phyloP scores from a whole-genome alignment of 225 moss, liverwort and hornwort genomes.

The Pleurozium schreberi region DNA sequence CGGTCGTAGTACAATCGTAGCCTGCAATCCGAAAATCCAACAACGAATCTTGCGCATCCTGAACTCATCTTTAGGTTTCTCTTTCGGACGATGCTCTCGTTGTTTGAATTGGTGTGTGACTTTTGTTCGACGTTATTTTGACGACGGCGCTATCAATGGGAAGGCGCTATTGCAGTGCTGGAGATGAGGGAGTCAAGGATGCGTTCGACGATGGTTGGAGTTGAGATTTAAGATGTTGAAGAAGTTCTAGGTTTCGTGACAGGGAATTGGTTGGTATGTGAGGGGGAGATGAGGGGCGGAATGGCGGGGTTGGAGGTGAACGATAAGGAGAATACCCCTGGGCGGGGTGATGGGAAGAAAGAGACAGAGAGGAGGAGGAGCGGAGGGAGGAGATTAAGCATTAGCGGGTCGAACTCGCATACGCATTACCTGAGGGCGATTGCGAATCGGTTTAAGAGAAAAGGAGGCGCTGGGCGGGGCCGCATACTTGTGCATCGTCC shows the following conservation, averaged over 20 bases:
- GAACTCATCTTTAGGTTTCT: not conserved
- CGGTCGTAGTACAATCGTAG: not conserved
- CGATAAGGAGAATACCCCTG: conserved; percentile 39
- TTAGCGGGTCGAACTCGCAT: conserved; percentile 14
- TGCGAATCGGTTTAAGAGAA: conserved; percentile 23
- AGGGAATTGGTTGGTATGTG: not conserved
- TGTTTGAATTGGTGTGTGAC: not conserved
- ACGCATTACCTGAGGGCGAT: conserved; percentile 21
- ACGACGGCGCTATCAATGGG: not conserved
- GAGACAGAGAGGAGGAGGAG: conserved; percentile 11
- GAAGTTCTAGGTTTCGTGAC: not conserved
- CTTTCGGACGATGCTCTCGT: not conserved
- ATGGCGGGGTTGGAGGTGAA: conserved; percentile 8
- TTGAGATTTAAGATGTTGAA: not conserved
- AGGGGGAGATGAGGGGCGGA: conserved; percentile 18
- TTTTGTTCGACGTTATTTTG: not conserved
- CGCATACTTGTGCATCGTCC: conserved; percentile 40
- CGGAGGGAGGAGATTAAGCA: conserved; percentile 9
- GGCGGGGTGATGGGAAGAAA: conserved; percentile 1
- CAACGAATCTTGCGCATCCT: not conserved
- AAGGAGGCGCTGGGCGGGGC: conserved; percentile 26
- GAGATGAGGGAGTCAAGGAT: not conserved
- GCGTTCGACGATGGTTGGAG: not conserved
- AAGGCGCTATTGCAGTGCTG: not conserved
- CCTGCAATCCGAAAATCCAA: not conserved